Evolutionary conservation across 2,329 filamentous ascomycete species (phyloP), one percentile per base, ranked within the genome.

Genomic region (Colletotrichum neosansevieriae): DNA sequence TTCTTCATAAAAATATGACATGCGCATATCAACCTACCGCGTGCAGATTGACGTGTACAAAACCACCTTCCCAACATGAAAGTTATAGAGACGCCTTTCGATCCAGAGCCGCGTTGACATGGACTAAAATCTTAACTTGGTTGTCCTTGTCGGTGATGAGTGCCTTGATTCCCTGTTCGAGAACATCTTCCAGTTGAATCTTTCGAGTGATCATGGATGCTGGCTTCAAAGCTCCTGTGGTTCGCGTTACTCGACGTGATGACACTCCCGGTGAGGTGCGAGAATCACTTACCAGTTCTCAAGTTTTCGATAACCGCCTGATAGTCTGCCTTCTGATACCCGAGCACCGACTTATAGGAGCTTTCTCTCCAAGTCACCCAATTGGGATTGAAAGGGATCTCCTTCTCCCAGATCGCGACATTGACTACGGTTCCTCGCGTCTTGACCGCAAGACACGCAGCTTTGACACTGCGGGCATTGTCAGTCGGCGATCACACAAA

Each of bases 61-160:
- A 24, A 24, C 24, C 24, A 24, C 5, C 24, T 38, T 38, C 36
- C 29, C 29, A 7, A 29, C 29, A 29, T 29, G 29, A 29, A 38
- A 15, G 15, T 9, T 45, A 45, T 3, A 11, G 7, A 45, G 42
- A 45, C 32, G 36, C 17, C 29, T 17, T 15, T 15, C 9, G 42
- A 12, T n/a, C 34, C 6, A 34, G 4, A 7, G 59, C 19, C 2
- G 56, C 70, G 67, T 58, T 64, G 4, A 68, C 29, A 60, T 75
- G 71, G n/a, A 88, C 83, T 68, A 88, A 69, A 36, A 88, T 86
- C 76, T 88, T 88, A 38, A 87, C 85, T 71, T 88, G 84, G 49
- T 80, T 83, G 65, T 87, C 84, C 72, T 85, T 86, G 70, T 87
- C 83, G 6, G 84, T 76, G 36, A 87, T 82, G 58, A 88, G 76